Base-by-base conservation (phyloP, 2,329 filamentous ascomycete genomes). In the Meredithiella fracta region DNA sequence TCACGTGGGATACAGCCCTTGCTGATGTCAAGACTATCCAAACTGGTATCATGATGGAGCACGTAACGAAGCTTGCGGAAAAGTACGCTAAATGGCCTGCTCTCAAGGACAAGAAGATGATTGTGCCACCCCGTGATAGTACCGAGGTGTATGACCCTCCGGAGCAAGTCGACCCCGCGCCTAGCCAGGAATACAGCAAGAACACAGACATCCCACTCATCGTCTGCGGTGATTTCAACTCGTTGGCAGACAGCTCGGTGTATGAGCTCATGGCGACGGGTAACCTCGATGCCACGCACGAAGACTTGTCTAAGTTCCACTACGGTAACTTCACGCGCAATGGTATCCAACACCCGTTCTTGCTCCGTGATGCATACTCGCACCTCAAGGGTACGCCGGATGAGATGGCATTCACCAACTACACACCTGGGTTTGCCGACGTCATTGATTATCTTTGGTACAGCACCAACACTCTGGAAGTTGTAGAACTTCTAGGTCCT, bases 381-480 rank as follows among this genome's bases (percentile, higher is more conserved):
- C 79, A 85, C 60, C 83, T 94, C 54, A 84, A 84, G 60, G 85
- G 91, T 65, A 81, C 92, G 37, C 82, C 83, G 5, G 85, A 89
- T 58, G 87, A 95, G 66, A 72, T 97, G 63, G 81, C 82, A 3
- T 98, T 95, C 68, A 98, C 92, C 50, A 98, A 98, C 69, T 98
- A 97, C 69, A 94, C 89, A 14, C 90, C 92, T 1, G 81, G 82
- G n/a, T 98, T 96, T 70, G 79, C 80, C 53, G 90, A 89, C 60
- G 86, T 94, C 57, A 85, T 98, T 62, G 92, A 98, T 67, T 96
- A 97, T 69, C 88, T 98, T 64, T 97, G 90, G 89, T 98, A 94
- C 70, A 90, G 89, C 57, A 91, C 88, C 58, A 95, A 92, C 68
- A 82, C 85, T 22, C 74, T 96, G 47, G 86, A 92, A 65, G 85